Conservation (phyloP, 352 stramenopile genomes). For the Globisporangium radiosum region DNA sequence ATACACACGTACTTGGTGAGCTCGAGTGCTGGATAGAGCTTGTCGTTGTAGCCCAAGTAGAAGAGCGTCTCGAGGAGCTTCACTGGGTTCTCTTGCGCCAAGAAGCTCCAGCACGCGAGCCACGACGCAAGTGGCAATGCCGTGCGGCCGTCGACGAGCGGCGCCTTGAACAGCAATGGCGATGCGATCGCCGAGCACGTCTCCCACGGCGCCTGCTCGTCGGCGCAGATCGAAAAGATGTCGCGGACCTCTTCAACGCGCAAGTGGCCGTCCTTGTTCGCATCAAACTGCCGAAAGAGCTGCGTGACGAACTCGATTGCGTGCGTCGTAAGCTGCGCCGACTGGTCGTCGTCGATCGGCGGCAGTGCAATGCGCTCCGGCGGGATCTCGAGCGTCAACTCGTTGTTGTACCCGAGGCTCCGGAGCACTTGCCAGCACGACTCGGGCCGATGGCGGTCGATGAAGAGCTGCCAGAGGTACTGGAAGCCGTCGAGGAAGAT, state of each 20-base stretch:
- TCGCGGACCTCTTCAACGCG: conserved; percentile 56
- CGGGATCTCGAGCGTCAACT: conserved; percentile 72
- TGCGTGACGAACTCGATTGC: conserved; percentile 67
- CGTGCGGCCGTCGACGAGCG: conserved; percentile 41
- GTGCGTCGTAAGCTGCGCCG: conserved; percentile 63
- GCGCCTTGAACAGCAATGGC: conserved; percentile 49
- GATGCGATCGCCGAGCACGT: conserved; percentile 52
- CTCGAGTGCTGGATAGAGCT: conserved; percentile 53
- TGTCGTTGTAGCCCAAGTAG: conserved; percentile 80
- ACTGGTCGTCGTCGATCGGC: conserved; percentile 61
- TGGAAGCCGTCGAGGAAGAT: conserved; percentile 76
- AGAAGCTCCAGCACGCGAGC: conserved; percentile 66
- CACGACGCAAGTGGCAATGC: conserved; percentile 51
- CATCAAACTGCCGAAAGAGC: conserved; percentile 79
- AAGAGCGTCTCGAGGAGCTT: conserved; percentile 75
- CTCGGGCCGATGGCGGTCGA: conserved; percentile 85
- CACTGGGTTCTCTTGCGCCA: conserved; percentile 69
- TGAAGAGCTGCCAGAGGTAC: conserved; percentile 84
- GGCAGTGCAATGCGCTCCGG: conserved; percentile 49
- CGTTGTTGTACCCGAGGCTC: conserved; percentile 77
- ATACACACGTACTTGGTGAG: conserved; percentile 44
- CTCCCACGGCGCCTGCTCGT: conserved; percentile 59
- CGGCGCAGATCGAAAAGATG: conserved; percentile 82
- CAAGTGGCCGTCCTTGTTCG: conserved; percentile 75
- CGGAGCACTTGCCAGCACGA: conserved; percentile 84